Evolutionary conservation across 75 land plant species (phyloP).

Genomic region (Sequoiadendron giganteum): DNA sequence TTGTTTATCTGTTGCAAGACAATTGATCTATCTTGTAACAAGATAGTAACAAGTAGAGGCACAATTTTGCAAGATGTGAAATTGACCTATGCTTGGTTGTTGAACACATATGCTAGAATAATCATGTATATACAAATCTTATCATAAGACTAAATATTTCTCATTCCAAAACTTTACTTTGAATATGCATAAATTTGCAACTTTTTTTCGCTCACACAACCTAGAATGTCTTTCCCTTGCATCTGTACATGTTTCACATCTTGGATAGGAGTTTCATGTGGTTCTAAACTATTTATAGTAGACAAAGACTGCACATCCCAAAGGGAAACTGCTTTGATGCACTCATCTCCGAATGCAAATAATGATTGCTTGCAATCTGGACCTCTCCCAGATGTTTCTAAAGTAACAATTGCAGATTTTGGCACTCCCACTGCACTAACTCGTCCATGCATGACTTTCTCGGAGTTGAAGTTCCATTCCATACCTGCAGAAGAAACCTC

Average conservation of each 20-base stretch:
- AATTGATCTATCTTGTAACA: background rate
- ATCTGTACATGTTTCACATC: slow-evolving; percentile 53
- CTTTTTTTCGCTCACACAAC: slow-evolving; percentile 61
- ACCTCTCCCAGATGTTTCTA: slow-evolving; percentile 9
- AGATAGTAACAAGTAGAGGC: background rate
- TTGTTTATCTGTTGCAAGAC: no score
- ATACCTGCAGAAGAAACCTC: slow-evolving; percentile 4
- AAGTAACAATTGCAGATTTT: slow-evolving; percentile 49
- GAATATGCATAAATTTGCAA: slow-evolving; percentile 49
- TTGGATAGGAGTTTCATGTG: slow-evolving; percentile 52
- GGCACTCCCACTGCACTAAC: slow-evolving; percentile 60
- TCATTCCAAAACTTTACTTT: background rate
- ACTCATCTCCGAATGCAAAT: slow-evolving; percentile 82
- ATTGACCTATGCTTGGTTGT: background rate
- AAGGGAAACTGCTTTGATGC: slow-evolving; percentile 37
- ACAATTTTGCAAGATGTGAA: background rate
- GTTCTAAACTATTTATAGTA: slow-evolving; percentile 23
- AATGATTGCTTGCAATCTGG: slow-evolving; percentile 11
- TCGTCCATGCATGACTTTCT: slow-evolving; percentile 34
- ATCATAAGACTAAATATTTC: background rate
- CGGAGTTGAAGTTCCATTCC: slow-evolving; percentile 15
- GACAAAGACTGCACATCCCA: slow-evolving; percentile 50
- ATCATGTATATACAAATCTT: background rate
- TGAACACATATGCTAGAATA: background rate
- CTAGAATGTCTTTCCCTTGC: slow-evolving; percentile 37